Evolutionary conservation across 768 basidiomycete species (phyloP), one percentile per base, ranked within the genome.

Genomic region (Phylloporus rhodoxanthus): DNA sequence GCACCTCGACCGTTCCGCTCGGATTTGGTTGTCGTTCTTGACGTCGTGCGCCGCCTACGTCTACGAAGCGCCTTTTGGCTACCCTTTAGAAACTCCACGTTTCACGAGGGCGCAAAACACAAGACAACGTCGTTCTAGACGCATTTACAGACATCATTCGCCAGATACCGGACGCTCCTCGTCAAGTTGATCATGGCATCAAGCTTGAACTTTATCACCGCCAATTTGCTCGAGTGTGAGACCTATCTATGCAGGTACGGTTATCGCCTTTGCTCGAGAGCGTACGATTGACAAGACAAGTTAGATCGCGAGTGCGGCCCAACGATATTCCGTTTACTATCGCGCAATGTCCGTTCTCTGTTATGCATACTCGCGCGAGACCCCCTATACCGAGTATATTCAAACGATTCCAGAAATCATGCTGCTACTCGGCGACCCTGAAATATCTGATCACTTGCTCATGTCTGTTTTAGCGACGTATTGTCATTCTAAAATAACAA

Each of bases 401-500:
- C 70, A 71, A 44, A 61, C 63, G 14, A 45, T 74, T n/a, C 71
- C 70, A 1, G 68, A 36, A 20, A 20, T 46, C 5, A 36, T 55
- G 19, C 46, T 53, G 9, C 61, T 58, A 50, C 58, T 68, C 34
- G 55, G 61, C 28, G 59, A 65, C 39, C 13, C 26, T 10, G 9
- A 39, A 39, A 20, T n/a, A 19, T 6, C 4, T 6, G 20, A 10
- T 5, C 2, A 8, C 17, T 26, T n/a, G 29, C 32, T 45, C 23
- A 45, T 8, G 10, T 8, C 32, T 15, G 14, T 32, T 56, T 28
- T 11, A 71, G 70, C 47, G 69, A 72, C 42, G 55, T 72, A 13
- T 57, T 70, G 8, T 70, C 68, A 0, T 71, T 71, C 37, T 67
- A 72, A 43, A 47, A 49, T 4, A 54, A 56, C 38, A 71, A 70